Base-by-base conservation (phyloP, 2,329 filamentous ascomycete genomes). In the Blastomyces silverae region DNA sequence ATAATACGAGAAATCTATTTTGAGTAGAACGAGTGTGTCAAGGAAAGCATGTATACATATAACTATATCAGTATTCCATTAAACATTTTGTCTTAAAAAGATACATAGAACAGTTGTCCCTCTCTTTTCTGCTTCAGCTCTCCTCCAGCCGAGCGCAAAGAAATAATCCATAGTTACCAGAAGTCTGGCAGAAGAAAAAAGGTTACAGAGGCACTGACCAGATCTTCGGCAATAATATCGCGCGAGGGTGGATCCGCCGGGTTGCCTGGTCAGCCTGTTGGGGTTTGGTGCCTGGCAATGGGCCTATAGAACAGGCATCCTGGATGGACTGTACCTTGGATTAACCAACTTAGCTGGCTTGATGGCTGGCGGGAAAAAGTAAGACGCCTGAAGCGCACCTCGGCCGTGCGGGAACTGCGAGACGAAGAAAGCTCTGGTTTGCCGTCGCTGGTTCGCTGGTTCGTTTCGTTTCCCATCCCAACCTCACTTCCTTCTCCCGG, bases 321-420 rank as follows among this genome's bases (percentile, higher is more conserved):
- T n/a, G n/a, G n/a, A n/a, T n/a, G n/a, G n/a, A n/a, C n/a, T n/a
- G n/a, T n/a, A n/a, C n/a, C 15, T 46, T 17, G 44, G 13, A n/a
- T n/a, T n/a, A 17, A 20, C 2, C n/a, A 46, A 3, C n/a, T 6
- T 46, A 44, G 44, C 17, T 48, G 44, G 20, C 17, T 17, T 37
- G 34, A 48, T n/a, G 44, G 44, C 44, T 48, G 44, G 17, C 44
- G 8, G 17, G 6, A 17, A n/a, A 8, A n/a, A 20, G 6, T 20
- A 46, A 48, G 20, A 17, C 7, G 17, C n/a, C 3, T 5, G 42
- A 44, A 17, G n/a, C 37, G 42, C 60, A 62, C 60, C 60, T 62
- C 60, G 60, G 60, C 48, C 60, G 46, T 53, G 60, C 48, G 60
- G 60, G 48, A 62, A 28, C 28, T 34, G 31, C 31, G 31, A 11